Evolutionary conservation across 2,329 filamentous ascomycete species (phyloP), one percentile per base, ranked within the genome.

Genomic region (Microdochium nivale): DNA sequence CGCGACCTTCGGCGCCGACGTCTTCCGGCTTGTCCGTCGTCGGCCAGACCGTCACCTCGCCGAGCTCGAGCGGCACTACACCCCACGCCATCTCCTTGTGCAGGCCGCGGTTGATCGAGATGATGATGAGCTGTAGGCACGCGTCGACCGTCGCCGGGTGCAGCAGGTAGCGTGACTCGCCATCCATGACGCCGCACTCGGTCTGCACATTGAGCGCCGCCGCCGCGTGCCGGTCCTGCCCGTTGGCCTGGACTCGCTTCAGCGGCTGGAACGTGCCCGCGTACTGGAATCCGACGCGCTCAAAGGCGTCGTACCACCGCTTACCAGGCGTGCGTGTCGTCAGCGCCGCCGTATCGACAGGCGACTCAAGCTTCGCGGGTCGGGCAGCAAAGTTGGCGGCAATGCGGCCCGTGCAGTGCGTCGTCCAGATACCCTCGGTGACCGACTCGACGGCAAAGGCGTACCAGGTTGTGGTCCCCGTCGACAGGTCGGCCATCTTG

Each of bases 141-240:
- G 54, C 54, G 48, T 70, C 66, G 25, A 70, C 56, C 47, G 64
- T 64, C 3, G 59, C 56, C 0, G 67, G 67, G 46, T 70, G 67
- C 27, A 69, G 53, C 23, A 62, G 55, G 25, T 67, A 58, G 1
- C 60, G 57, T 9, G 60, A 62, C 51, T 68, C 64, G 21, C 53
- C 27, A 24, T 30, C 30, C 16, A 54, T 56, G 9, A 47, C 13
- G 7, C 50, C 52, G 11, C 27, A 30, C 27, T 30, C 27, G 27
- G n/a, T 47, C 14, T 52, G 23, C 11, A 40, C 24, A 7, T 58
- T 30, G 16, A 46, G 40, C 8, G 56, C 35, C 13, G 52, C 51
- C 7, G 52, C 43, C n/a, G 59, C 51, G 2, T 51, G 40, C 3
- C 47, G 52, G 3, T 53, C 25, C 11, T 49, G 51, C 10, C 52